These are phyloP conservation scores for Oleoguttula mirabilis DNA, from an alignment of 495 filamentous ascomycete species.

Conservation along the genomic window DNA sequence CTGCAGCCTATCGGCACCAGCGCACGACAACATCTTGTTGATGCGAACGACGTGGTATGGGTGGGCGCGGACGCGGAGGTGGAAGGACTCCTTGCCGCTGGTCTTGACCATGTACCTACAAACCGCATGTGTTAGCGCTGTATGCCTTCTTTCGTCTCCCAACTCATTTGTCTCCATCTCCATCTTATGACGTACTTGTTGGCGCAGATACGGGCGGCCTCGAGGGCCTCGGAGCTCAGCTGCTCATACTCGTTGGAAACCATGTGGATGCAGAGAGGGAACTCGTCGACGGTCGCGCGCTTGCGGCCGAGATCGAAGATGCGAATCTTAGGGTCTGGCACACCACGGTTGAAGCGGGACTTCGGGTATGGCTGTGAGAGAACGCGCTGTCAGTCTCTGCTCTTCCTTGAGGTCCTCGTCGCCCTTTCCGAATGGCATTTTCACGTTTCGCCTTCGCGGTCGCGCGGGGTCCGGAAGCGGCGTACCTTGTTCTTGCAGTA, in stretches of 20 bases:
- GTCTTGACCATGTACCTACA: constrained; percentile 86
- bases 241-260: constrained; percentile 99
- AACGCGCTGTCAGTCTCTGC: constrained; percentile 21
- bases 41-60: constrained; percentile 99
- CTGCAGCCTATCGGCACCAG: constrained; percentile 98
- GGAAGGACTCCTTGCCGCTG: constrained; percentile 98
- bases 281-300: constrained; percentile 95
- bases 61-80: constrained; percentile 94
- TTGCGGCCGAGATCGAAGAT: constrained; percentile 99
- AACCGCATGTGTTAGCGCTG: background rate
- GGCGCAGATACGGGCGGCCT: constrained; percentile 98
- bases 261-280: constrained; percentile 94
- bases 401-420: too few species aligned
- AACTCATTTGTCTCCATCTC: constrained; percentile 3
- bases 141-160: background rate
- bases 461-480: too few species aligned
- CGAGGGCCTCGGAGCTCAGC: constrained; percentile 94
- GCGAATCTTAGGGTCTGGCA: constrained; percentile 96
- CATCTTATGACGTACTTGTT: constrained; percentile 57
- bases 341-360: constrained; percentile 99
- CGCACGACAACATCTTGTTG: constrained; percentile 99
- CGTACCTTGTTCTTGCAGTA: constrained; percentile 99
- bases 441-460: too few species aligned
- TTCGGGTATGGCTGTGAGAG: constrained; percentile 88
- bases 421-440: too few species aligned